Evolutionary conservation across 192 early-diverging fungal species (phyloP), one percentile per base, ranked within the genome.

Genomic region (Diversispora eburnea): DNA sequence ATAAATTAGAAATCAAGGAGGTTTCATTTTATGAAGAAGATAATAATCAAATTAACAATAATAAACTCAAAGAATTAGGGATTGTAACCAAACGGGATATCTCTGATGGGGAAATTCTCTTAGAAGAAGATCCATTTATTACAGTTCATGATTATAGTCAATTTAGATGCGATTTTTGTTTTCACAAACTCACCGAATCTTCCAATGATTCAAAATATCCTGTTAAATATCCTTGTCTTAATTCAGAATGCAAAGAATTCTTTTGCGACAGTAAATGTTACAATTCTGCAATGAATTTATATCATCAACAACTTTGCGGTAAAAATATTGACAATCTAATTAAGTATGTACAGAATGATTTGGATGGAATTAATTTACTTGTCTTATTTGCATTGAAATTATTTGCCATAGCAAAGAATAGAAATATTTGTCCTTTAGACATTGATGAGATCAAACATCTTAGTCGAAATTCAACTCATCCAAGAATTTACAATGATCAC

Each of bases 111-210:
- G 65, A 67, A 46, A 19, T 46, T 25, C 45, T 67, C 39, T 17
- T 67, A 9, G 65, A 67, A 67, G 65, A 67, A 67, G 47, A 67
- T 67, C 65, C 65, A 46, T 67, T 67, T 45, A 22, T 67, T 46
- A 25, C 65, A 12, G 19, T n/a, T 19, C 65, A 67, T 67, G 48
- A 67, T 67, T 45, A 67, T 25, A 22, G 10, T 67, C 3, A n/a
- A 20, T 6, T 22, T 48, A 17, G 65, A 51, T 67, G 65, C 48
- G 65, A 67, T 22, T 67, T 48, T 49, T 67, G 65, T 48, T 22
- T 25, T 19, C 65, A 22, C 20, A 17, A 46, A 12, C 65, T 67
- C 19, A 8, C n/a, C 8, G 47, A 49, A 25, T 0, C 17, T 22
- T 19, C 64, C 45, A 45, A 25, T 67, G 8, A 51, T 67, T 15